Evolutionary conservation across 140 eudicot genomes (phyloP), one percentile per base, ranked within the genome.

Genomic region (Anethum foeniculum): DNA sequence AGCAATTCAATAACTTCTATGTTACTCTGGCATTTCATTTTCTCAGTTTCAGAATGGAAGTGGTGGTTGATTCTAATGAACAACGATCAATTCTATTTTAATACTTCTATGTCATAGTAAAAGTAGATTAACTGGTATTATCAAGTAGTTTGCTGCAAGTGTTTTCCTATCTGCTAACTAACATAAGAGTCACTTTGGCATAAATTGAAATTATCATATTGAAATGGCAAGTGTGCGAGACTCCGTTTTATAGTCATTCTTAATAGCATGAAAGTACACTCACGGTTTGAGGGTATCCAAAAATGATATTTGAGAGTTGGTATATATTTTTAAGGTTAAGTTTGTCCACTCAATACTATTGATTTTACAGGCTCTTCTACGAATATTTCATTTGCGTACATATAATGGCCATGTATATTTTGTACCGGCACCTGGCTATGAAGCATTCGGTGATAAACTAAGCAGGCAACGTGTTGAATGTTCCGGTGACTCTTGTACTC

Each of bases 381-480:
- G 97, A 79, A 89, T 94, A 83, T n/a, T 90, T 48, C 81, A 77
- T 27, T 89, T 92, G 78, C 91, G 97, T 67, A 88, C 87, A 86
- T 94, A 94, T 77, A 90, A 86, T 58, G 98, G 98, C 18, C 80
- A 90, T 49, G 82, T 94, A 77, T 65, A 75, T 39, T 92, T 92
- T 85, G 96, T 94, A 32, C 97, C 98, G 39, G 98, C 97, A 32
- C 89, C 98, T 32, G 97, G 94, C 16, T 94, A 81, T 86, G 98
- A 92, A 90, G 71, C 80, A 81, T 80, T 83, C 41, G 97, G 93
- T 65, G 93, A 74, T 74, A 48, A 89, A 80, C 69, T 86, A 64
- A 69, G 39, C 14, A 80, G 76, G 54, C 80, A 72, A 72, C 79
- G 82, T 54, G 83, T 62, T 75, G 85, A 77, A 44, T 71, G 75